A percentile compares a stretch with the other conserved stretches of the same genome.
Evolutionary conservation across 495 filamentous ascomycete species (phyloP).

Genomic region (Podospora conica): DNA sequence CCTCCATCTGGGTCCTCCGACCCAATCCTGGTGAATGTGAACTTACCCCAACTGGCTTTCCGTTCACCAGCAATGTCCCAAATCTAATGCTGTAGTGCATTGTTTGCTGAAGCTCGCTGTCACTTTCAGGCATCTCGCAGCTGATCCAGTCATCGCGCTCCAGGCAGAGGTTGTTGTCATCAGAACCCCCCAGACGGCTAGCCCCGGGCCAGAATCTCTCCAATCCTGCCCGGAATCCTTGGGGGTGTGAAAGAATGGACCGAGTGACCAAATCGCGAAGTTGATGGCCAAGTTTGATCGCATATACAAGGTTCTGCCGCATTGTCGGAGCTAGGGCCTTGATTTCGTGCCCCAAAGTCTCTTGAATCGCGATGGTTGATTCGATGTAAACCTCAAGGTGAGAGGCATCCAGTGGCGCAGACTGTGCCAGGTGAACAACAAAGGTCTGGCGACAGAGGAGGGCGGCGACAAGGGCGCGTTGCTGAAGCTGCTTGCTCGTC

Average conservation of each 20-base stretch:
- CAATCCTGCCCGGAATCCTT: constrained; percentile 28
- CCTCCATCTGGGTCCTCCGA: too few species aligned
- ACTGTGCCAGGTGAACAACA: constrained; percentile 17
- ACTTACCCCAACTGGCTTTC: constrained; percentile 35
- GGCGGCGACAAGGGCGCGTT: constrained; percentile 43
- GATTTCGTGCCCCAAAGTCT: constrained; percentile 33
- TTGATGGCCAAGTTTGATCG: constrained; percentile 39
- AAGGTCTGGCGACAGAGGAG: constrained; percentile 48
- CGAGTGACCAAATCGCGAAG: constrained; percentile 29
- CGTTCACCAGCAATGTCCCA: constrained; percentile 45
- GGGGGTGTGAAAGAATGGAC: constrained; percentile 22
- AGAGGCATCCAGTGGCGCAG: constrained; percentile 2
- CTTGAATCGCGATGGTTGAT: constrained; percentile 36
- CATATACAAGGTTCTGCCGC: constrained; percentile 39
- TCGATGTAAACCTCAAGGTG: constrained; percentile 26
- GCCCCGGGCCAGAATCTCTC: constrained; percentile 18
- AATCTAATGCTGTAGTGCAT: constrained; percentile 43
- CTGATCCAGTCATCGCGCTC: not conserved
- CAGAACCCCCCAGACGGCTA: constrained; percentile 9
- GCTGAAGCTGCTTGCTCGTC: constrained; percentile 28
- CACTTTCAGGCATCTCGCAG: constrained; percentile 8
- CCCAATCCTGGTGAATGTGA: not conserved
- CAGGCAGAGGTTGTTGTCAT: not conserved
- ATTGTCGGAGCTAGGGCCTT: constrained; percentile 21
- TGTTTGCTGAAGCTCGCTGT: constrained; percentile 12